A percentile compares a stretch with the other conserved stretches of the same genome.
Evolutionary conservation across 495 filamentous ascomycete genomes (phyloP).

Genomic region (Podospora tetraspora): DNA sequence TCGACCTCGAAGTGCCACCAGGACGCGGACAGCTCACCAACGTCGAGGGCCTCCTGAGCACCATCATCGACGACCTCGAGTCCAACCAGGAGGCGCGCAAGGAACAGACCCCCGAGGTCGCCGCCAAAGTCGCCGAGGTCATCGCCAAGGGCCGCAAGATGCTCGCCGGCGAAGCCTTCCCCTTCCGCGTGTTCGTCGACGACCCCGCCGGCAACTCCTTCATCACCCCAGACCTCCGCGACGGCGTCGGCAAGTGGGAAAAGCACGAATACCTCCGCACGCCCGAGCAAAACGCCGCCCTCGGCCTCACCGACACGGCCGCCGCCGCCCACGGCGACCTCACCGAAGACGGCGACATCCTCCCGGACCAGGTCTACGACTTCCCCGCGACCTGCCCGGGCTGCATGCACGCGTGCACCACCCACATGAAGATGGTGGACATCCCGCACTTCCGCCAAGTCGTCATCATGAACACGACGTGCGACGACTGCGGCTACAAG

Average conservation of each 20-base stretch:
- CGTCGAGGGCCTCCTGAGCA: constrained; percentile 77
- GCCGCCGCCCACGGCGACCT: constrained; percentile 22
- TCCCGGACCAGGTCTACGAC: constrained; percentile 82
- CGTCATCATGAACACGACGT: constrained; percentile 81
- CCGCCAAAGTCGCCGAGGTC: constrained; percentile 67
- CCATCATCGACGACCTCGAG: constrained; percentile 69
- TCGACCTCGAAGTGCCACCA: constrained; percentile 87
- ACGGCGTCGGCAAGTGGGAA: constrained; percentile 73
- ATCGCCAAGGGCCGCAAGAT: constrained; percentile 66
- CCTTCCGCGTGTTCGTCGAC: constrained; percentile 82
- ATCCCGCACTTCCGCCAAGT: constrained; percentile 98
- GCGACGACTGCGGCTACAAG: constrained; percentile 86
- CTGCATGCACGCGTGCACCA: constrained; percentile 72
- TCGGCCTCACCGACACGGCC: constrained; percentile 56
- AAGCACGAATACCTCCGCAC: constrained; percentile 77
- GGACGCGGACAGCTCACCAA: constrained; percentile 87
- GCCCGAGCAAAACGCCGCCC: constrained; percentile 73
- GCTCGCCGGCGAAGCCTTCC: constrained; percentile 66
- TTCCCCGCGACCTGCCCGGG: constrained; percentile 89
- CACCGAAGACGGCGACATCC: constrained; percentile 65
- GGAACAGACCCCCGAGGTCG: constrained; percentile 64
- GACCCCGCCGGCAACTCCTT: constrained; percentile 96
- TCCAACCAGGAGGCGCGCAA: constrained; percentile 70
- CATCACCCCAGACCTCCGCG: constrained; percentile 79
- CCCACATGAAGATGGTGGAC: constrained; percentile 93